A percentile compares a stretch with the other conserved stretches of the same genome.
These are phyloP conservation scores for Starmerella stigmatis DNA, from an alignment of 805 yeast genomes.

Conservation along the genomic window DNA sequence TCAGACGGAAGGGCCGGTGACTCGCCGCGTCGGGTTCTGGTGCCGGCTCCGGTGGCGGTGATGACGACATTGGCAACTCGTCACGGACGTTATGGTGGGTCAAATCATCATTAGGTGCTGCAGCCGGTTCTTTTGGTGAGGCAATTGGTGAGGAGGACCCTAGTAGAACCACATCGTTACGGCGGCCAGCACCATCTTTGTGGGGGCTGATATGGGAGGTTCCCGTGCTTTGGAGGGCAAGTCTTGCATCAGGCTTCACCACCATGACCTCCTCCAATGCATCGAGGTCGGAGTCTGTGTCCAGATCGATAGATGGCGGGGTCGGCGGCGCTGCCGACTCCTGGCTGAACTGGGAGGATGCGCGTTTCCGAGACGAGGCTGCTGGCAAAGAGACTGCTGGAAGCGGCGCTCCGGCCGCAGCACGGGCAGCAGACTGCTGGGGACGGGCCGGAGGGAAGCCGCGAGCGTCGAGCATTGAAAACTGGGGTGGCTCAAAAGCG, in stretches of 20 bases:
- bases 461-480: slow-evolving; percentile 1
- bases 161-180: too few relatives aligned
- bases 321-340: background rate
- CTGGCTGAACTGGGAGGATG: background rate
- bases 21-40: too few relatives aligned
- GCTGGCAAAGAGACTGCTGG: too few relatives aligned
- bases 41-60: background rate
- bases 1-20: background rate
- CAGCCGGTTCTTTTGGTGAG: too few relatives aligned
- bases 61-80: background rate
- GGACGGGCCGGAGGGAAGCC: background rate
- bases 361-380: too few relatives aligned
- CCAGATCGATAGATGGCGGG: background rate
- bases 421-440: too few relatives aligned
- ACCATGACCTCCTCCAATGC: slow-evolving; percentile 1
- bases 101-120: too few relatives aligned
- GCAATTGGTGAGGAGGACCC: too few relatives aligned
- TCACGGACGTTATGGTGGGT: background rate
- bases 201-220: too few relatives aligned
- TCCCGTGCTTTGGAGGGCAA: background rate
- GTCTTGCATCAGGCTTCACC: too few relatives aligned
- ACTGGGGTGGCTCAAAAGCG: slow-evolving; percentile 3
- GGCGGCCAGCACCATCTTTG: too few relatives aligned
- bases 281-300: background rate
- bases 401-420: too few relatives aligned